A percentile compares a stretch with the other conserved stretches of the same genome.
These are phyloP conservation scores for Fusarium metavorans DNA, from an alignment of 2,329 filamentous ascomycete genomes.

Conservation along the genomic window DNA sequence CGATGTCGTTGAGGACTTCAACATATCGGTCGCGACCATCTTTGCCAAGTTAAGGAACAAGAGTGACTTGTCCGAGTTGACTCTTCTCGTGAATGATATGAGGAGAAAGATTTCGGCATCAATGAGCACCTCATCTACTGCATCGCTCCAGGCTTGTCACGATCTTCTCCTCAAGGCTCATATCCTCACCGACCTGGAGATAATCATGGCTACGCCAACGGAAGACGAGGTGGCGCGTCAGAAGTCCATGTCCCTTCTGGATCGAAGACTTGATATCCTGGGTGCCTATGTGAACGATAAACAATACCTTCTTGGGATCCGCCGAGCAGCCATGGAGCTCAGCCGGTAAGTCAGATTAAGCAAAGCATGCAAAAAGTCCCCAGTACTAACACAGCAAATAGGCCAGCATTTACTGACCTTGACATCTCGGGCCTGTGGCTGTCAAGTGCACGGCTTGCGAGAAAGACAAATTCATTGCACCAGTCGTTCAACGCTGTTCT, in stretches of 20 bases:
- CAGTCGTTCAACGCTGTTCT: conserved; percentile 95
- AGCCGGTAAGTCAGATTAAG: conserved; percentile 65
- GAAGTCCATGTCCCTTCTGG: conserved; percentile 58
- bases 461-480: conserved; percentile 85
- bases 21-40: conserved; percentile 77
- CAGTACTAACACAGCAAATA: conserved; percentile 41
- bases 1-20: conserved; percentile 73
- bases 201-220: conserved; percentile 68
- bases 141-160: conserved; percentile 86
- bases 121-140: conserved; percentile 81
- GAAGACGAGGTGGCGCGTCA: conserved; percentile 56
- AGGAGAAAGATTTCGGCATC: conserved; percentile 78
- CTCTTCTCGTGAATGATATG: conserved; percentile 69
- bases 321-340: conserved; percentile 88
- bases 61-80: conserved; percentile 64
- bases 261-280: conserved; percentile 85
- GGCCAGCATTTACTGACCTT: conserved; percentile 72
- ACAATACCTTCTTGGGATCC: conserved; percentile 88
- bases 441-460: conserved; percentile 83
- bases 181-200: conserved; percentile 86
- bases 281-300: conserved; percentile 94
- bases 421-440: conserved; percentile 90
- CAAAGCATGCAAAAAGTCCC: not conserved
- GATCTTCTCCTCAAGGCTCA: conserved; percentile 89
- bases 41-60: conserved; percentile 71